These are phyloP conservation scores for Aegilops speltoides DNA, from an alignment of 176 grass and related monocot species.

Conservation along the genomic window DNA sequence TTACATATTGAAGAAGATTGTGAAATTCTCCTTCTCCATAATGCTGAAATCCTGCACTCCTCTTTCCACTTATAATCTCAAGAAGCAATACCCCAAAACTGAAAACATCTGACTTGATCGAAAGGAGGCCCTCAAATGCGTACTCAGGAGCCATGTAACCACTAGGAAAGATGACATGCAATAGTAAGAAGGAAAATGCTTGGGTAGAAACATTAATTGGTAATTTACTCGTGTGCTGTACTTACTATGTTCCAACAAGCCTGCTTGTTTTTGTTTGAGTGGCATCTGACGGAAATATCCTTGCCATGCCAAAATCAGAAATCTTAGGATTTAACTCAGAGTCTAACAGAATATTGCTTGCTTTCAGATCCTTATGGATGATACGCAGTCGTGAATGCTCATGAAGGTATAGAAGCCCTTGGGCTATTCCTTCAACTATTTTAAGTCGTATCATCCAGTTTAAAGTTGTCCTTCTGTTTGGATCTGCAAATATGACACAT, in stretches of 20 bases:
- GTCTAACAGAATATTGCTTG: constrained; percentile 76
- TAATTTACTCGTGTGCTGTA: neutral
- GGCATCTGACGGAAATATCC: constrained; percentile 46
- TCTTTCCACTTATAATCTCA: constrained; percentile 58
- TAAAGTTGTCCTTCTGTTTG: constrained; percentile 15
- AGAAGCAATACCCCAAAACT: constrained; percentile 60
- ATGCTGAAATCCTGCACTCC: constrained; percentile 37
- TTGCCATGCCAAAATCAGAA: constrained; percentile 71
- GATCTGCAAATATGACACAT: constrained; percentile 32
- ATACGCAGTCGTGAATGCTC: constrained; percentile 51
- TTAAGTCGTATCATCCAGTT: constrained; percentile 40
- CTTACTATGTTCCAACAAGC: constrained; percentile 75
- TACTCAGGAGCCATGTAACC: constrained; percentile 79
- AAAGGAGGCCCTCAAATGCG: constrained; percentile 48
- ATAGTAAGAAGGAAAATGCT: constrained; percentile 25
- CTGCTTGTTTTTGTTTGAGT: constrained; percentile 42
- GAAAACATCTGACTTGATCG: constrained; percentile 65
- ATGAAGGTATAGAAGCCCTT: constrained; percentile 41
- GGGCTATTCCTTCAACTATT: constrained; percentile 44
- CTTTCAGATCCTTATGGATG: constrained; percentile 68
- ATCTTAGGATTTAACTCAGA: constrained; percentile 67
- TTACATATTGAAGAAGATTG: constrained; percentile 51
- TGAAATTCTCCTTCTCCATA: constrained; percentile 35
- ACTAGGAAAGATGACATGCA: constrained; percentile 25
- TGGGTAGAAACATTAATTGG: constrained; percentile 24